These are phyloP conservation scores for Coemansia sp. DNA, from an alignment of 192 early-diverging fungal genomes.

Conservation along the genomic window DNA sequence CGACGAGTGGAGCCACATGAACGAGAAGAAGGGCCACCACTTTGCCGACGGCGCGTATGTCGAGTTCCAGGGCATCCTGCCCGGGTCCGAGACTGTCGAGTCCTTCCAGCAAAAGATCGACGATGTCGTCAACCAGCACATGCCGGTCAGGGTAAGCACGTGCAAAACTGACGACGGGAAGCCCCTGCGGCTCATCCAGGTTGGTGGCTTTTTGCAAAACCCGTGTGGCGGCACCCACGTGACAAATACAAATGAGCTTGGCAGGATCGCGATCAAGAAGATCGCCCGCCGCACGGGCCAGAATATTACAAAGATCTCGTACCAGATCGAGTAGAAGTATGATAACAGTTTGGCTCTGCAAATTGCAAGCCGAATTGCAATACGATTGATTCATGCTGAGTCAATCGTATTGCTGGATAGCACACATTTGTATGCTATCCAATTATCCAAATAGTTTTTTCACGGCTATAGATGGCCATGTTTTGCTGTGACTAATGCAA, in stretches of 20 bases:
- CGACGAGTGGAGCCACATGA: slow-evolving; percentile 15
- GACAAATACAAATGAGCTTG: slow-evolving; percentile 14
- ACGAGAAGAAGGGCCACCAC: slow-evolving; percentile 29
- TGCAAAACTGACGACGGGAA: neutral
- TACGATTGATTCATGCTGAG: too few relatives aligned
- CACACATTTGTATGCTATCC: too few relatives aligned
- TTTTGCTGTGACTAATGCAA: too few relatives aligned
- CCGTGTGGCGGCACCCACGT: slow-evolving; percentile 33
- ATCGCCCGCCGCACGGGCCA: slow-evolving; percentile 20
- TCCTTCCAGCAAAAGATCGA: slow-evolving; percentile 12
- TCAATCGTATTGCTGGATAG: too few relatives aligned
- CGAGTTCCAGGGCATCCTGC: slow-evolving; percentile 27
- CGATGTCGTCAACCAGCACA: neutral
- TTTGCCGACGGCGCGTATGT: slow-evolving; percentile 35
- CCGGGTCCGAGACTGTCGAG: neutral
- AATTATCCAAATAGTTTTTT: too few relatives aligned
- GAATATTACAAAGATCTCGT: slow-evolving; percentile 26
- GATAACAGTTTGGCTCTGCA: neutral
- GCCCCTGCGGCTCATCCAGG: slow-evolving; percentile 1
- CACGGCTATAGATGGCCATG: too few relatives aligned
- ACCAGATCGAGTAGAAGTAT: slow-evolving; percentile 4
- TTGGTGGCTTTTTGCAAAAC: slow-evolving; percentile 18
- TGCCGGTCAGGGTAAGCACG: slow-evolving; percentile 2
- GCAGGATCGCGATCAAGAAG: slow-evolving; percentile 16
- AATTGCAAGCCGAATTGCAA: too few relatives aligned